Conservation (phyloP, 495 filamentous ascomycete genomes). For the Podospora bellae-mahoneyi region DNA sequence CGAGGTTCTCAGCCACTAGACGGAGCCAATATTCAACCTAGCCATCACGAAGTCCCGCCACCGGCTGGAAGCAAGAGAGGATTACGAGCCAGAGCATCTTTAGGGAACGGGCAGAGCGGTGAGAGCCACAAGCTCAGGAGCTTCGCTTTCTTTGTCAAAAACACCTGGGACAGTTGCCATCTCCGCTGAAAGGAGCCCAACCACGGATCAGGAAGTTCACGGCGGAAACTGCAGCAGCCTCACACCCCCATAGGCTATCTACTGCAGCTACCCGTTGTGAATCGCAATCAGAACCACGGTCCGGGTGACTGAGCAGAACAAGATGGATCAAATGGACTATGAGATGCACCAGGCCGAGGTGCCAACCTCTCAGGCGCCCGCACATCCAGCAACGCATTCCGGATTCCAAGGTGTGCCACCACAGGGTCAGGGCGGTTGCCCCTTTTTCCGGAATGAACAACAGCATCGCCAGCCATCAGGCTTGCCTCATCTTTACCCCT, state of each 20-base stretch:
- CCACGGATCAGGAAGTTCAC: background rate
- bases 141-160: background rate
- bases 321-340: conserved; percentile 28
- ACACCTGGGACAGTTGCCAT: background rate
- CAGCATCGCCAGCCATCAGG: conserved; percentile 8
- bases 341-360: conserved; percentile 22
- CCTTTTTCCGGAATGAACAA: conserved; percentile 15
- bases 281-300: background rate
- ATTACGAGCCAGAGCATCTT: background rate
- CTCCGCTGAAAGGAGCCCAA: background rate
- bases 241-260: background rate
- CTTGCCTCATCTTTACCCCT: background rate
- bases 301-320: background rate
- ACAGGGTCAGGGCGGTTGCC: conserved; percentile 15
- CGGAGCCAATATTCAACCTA: background rate
- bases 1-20: background rate
- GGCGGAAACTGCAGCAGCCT: background rate
- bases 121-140: background rate
- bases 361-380: conserved; percentile 7
- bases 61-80: background rate
- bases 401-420: conserved; percentile 9
- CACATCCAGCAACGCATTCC: conserved; percentile 1
- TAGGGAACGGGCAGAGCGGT: background rate
- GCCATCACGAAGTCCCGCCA: background rate
- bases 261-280: background rate